phyloP scores from a whole-genome alignment of 495 filamentous ascomycete genomes.

The Cryomyces minteri region DNA sequence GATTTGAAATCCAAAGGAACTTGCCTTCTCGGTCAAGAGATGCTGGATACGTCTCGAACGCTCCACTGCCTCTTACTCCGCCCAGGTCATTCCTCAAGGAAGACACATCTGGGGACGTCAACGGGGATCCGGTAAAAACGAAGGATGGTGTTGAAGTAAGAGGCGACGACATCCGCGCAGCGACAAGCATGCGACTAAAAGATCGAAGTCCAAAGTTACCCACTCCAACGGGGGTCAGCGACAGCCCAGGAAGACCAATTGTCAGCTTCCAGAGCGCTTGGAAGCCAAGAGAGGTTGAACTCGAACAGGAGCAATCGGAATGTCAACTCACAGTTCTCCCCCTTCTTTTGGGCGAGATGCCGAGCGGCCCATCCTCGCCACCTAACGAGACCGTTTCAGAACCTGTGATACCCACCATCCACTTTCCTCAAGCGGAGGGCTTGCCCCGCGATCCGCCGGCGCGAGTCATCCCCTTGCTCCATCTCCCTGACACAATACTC shows the following conservation, averaged over 20 bases:
- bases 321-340: neutral
- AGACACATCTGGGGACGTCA: slow-evolving; percentile 7
- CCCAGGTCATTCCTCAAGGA: slow-evolving; percentile 1
- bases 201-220: slow-evolving; percentile 75
- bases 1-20: slow-evolving; percentile 59
- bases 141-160: slow-evolving; percentile 70
- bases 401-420: neutral
- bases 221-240: slow-evolving; percentile 69
- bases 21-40: slow-evolving; percentile 59
- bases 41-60: slow-evolving; percentile 51
- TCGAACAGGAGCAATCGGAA: slow-evolving; percentile 13
- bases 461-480: neutral
- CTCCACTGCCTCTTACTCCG: slow-evolving; percentile 15
- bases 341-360: neutral
- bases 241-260: slow-evolving; percentile 69
- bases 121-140: slow-evolving; percentile 9
- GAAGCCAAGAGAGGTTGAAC: slow-evolving; percentile 37
- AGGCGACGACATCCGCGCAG: slow-evolving; percentile 66
- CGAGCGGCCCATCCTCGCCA: neutral
- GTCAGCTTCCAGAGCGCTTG: slow-evolving; percentile 79
- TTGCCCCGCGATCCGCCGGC: neutral
- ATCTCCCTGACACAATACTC: neutral
- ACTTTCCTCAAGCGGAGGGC: neutral
- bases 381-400: neutral
- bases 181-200: slow-evolving; percentile 76